Conservation (phyloP, 225 moss, liverwort and hornwort species). For the Neckera pumila region DNA sequence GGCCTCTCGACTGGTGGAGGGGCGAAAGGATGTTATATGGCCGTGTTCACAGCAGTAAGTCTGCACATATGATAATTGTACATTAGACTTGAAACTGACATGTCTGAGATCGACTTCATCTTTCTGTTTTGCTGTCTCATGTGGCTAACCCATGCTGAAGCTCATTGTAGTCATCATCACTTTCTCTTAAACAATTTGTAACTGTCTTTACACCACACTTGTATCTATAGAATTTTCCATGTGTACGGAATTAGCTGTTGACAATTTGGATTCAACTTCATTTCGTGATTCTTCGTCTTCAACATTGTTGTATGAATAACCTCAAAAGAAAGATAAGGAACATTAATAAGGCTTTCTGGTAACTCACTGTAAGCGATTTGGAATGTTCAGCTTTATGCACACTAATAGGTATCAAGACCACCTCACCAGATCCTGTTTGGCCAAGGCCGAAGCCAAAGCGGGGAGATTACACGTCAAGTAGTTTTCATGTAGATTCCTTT, state of each 20-base stretch:
- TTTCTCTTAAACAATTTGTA: not conserved
- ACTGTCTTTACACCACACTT: not conserved
- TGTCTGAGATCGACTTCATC: not conserved
- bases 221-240: too few relatives aligned
- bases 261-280: not conserved
- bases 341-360: not conserved
- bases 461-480: slow-evolving; percentile 15
- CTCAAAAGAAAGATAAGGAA: not conserved
- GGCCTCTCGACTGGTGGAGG: slow-evolving; percentile 83
- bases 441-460: slow-evolving; percentile 36
- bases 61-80: not conserved
- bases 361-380: not conserved
- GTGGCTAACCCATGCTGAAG: not conserved
- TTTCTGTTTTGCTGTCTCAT: not conserved
- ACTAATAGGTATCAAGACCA: slow-evolving; percentile 73
- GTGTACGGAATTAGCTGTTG: not conserved
- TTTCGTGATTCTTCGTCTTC: not conserved
- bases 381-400: slow-evolving; percentile 49
- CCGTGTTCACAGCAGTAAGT: slow-evolving; percentile 61
- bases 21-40: slow-evolving; percentile 86
- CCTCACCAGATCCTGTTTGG: slow-evolving; percentile 46
- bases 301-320: not conserved
- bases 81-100: not conserved
- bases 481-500: slow-evolving; percentile 49
- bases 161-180: not conserved